phyloP scores from a whole-genome alignment of 108 stramenopile genomes.

The Nannochloropsis salina region DNA sequence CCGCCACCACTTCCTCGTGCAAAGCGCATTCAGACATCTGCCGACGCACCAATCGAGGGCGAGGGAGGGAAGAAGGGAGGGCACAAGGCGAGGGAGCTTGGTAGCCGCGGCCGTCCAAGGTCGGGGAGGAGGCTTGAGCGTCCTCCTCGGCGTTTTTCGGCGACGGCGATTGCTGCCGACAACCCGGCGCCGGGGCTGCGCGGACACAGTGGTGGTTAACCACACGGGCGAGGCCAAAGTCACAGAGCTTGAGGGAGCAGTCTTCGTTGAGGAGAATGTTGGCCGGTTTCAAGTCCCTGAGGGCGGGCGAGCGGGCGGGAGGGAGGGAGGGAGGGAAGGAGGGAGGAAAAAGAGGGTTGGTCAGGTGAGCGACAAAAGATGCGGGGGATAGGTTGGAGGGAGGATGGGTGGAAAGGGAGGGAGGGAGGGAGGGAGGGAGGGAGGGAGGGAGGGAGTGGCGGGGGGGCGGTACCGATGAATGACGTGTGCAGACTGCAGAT shows the following conservation, averaged over 20 bases:
- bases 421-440: constrained; percentile 2
- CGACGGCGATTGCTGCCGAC: neutral
- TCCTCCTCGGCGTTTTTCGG: neutral
- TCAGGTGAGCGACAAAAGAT: neutral
- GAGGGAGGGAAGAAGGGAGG: neutral
- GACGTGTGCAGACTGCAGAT: constrained; percentile 73
- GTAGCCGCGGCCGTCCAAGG: neutral
- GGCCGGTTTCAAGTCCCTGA: constrained; percentile 47
- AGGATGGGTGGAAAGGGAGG: constrained; percentile 24
- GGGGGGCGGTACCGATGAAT: constrained; percentile 84
- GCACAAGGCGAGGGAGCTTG: too few species aligned
- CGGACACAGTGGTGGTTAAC: constrained; percentile 55
- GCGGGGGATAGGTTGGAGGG: neutral
- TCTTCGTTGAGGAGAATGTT: constrained; percentile 94
- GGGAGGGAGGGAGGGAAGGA: constrained; percentile 7
- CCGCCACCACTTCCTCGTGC: neutral
- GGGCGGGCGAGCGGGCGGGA: too few species aligned
- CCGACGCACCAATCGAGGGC: neutral
- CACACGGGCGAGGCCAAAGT: constrained; percentile 94
- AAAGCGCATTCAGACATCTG: neutral
- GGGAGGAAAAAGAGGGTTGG: neutral
- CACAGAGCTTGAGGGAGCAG: constrained; percentile 95
- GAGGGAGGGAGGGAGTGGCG: constrained; percentile 30
- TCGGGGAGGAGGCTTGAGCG: neutral
- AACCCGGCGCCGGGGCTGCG: neutral